Conservation (phyloP, 768 basidiomycete species). For the Suillus bovinus region DNA sequence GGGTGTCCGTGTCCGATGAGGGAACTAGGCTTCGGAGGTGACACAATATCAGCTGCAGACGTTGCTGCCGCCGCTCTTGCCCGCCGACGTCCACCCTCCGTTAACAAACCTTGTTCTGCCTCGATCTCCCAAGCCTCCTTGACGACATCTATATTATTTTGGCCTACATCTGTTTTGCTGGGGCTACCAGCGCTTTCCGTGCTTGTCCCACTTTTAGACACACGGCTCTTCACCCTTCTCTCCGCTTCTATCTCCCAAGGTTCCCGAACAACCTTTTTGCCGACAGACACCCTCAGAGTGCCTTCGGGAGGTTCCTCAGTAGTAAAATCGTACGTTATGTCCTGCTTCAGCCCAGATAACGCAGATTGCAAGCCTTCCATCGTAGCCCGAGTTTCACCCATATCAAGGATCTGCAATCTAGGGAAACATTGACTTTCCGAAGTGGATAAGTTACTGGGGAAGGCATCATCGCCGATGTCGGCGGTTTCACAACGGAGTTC, state of each 20-base stretch:
- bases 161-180: slow-evolving; percentile 4
- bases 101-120: slow-evolving; percentile 71
- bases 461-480: slow-evolving; percentile 61
- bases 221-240: slow-evolving; percentile 44
- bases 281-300: slow-evolving; percentile 57
- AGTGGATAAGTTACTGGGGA: slow-evolving; percentile 36
- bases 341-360: slow-evolving; percentile 48
- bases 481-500: slow-evolving; percentile 58
- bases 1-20: slow-evolving; percentile 26
- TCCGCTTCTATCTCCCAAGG: slow-evolving; percentile 81
- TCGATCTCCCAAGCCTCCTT: slow-evolving; percentile 84
- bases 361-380: slow-evolving; percentile 44
- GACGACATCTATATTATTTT: slow-evolving; percentile 31
- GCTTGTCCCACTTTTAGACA: slow-evolving; percentile 32
- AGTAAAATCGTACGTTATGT: slow-evolving; percentile 55
- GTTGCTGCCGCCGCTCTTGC: slow-evolving; percentile 55
- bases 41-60: slow-evolving; percentile 16
- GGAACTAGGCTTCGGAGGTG: slow-evolving; percentile 17
- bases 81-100: slow-evolving; percentile 71
- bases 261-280: slow-evolving; percentile 72
- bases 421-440: slow-evolving; percentile 42
- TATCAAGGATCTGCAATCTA: slow-evolving; percentile 55
- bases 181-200: slow-evolving; percentile 1
- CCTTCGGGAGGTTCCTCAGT: slow-evolving; percentile 55
- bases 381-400: slow-evolving; percentile 64